These are phyloP conservation scores for Coriolopsis trogii DNA, from an alignment of 1,284 basidiomycete species.

Conservation along the genomic window DNA sequence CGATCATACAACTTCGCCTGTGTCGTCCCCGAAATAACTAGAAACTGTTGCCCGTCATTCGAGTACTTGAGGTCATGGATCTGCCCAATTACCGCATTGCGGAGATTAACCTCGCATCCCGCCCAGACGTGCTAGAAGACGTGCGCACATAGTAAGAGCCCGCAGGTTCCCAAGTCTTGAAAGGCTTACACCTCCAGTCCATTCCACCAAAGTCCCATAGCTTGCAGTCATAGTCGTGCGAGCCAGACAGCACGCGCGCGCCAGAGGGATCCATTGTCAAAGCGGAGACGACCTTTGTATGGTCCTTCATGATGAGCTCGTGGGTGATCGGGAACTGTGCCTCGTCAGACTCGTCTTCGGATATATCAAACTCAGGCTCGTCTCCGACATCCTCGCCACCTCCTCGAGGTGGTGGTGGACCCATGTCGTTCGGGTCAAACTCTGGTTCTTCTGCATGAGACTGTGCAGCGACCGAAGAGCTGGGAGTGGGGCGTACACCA, in stretches of 20 bases:
- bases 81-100: slow-evolving; percentile 43
- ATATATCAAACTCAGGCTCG: slow-evolving; percentile 69
- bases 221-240: slow-evolving; percentile 97
- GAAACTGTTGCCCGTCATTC: slow-evolving; percentile 81
- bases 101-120: slow-evolving; percentile 14
- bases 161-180: slow-evolving; percentile 94
- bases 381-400: slow-evolving; percentile 27
- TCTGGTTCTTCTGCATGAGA: slow-evolving; percentile 26
- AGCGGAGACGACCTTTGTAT: slow-evolving; percentile 93
- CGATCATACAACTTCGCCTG: slow-evolving; percentile 90
- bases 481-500: not conserved
- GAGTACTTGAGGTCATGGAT: slow-evolving; percentile 90
- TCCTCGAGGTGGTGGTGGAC: slow-evolving; percentile 29
- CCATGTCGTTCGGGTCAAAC: slow-evolving; percentile 41
- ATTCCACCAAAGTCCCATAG: slow-evolving; percentile 99
- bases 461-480: slow-evolving; percentile 2
- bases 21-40: slow-evolving; percentile 86
- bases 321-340: slow-evolving; percentile 81
- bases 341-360: slow-evolving; percentile 48
- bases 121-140: slow-evolving; percentile 8
- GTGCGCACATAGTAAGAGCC: slow-evolving; percentile 87
- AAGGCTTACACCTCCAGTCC: slow-evolving; percentile 87
- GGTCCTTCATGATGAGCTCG: slow-evolving; percentile 90
- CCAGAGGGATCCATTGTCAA: slow-evolving; percentile 92
- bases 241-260: slow-evolving; percentile 88